Conservation (phyloP, 2,329 filamentous ascomycete species). For the Trematosphaeria pertusa region DNA sequence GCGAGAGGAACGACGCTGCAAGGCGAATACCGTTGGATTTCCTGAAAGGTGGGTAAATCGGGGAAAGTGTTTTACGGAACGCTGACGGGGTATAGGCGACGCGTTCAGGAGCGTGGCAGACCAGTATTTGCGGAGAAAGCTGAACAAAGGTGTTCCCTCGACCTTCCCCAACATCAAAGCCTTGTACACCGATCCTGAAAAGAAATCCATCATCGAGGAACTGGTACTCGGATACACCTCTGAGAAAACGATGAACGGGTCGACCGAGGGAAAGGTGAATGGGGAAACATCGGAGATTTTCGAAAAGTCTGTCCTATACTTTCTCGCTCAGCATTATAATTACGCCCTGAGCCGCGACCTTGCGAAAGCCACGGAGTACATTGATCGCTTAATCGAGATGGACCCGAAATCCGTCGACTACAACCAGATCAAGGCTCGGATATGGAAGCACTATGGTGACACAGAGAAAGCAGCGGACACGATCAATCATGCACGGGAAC, state of each 20-base stretch:
- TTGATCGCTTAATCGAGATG: slow-evolving; percentile 82
- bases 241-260: slow-evolving; percentile 61
- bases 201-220: slow-evolving; percentile 77
- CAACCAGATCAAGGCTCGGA: slow-evolving; percentile 92
- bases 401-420: slow-evolving; percentile 86
- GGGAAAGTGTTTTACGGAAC: too few relatives aligned
- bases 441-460: slow-evolving; percentile 90
- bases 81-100: too few relatives aligned
- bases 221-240: slow-evolving; percentile 81
- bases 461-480: slow-evolving; percentile 78
- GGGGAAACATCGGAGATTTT: slow-evolving; percentile 66
- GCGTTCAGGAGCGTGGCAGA: slow-evolving; percentile 81
- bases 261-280: slow-evolving; percentile 56
- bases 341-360: slow-evolving; percentile 88
- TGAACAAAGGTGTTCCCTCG: slow-evolving; percentile 92
- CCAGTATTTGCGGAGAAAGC: slow-evolving; percentile 80
- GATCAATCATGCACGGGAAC: slow-evolving; percentile 85
- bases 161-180: slow-evolving; percentile 97
- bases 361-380: slow-evolving; percentile 78
- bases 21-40: slow-evolving; percentile 90
- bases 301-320: slow-evolving; percentile 83
- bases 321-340: slow-evolving; percentile 96
- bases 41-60: slow-evolving; percentile 64
- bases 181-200: slow-evolving; percentile 78
- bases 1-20: slow-evolving; percentile 82